These are phyloP conservation scores for Asterella californica DNA, from an alignment of 225 moss, liverwort and hornwort species.

Conservation along the genomic window DNA sequence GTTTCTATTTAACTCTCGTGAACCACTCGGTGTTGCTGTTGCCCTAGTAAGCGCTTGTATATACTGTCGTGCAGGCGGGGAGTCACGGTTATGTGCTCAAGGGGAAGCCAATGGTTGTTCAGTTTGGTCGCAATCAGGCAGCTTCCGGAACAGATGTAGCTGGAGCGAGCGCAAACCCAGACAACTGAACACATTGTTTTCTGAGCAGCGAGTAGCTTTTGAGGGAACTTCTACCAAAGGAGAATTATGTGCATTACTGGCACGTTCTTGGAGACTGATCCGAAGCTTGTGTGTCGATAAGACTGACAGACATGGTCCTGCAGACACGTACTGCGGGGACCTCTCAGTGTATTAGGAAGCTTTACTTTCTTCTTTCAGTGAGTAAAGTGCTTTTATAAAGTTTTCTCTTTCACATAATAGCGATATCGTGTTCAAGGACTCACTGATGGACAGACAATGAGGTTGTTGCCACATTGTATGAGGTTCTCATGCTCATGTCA, in stretches of 20 bases:
- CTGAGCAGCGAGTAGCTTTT: not conserved
- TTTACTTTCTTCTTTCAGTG: no score
- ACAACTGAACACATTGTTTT: not conserved
- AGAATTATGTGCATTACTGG: not conserved
- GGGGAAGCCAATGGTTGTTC: slow-evolving; percentile 78
- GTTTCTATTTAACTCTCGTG: not conserved
- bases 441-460: no score
- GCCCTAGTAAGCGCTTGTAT: not conserved
- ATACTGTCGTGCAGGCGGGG: slow-evolving; percentile 37
- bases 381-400: no score
- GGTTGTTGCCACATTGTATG: no score
- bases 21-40: no score
- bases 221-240: not conserved
- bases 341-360: no score
- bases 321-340: not conserved
- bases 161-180: slow-evolving; percentile 12
- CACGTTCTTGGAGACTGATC: not conserved
- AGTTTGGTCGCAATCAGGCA: slow-evolving; percentile 68
- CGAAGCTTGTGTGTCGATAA: not conserved
- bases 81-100: slow-evolving; percentile 75
- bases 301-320: not conserved
- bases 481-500: no score
- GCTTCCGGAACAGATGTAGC: slow-evolving; percentile 32
- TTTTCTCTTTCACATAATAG: no score
- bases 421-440: no score